Evolutionary conservation across 2,329 filamentous ascomycete species (phyloP).

Genomic region (Sarocladiaceae sp.): DNA sequence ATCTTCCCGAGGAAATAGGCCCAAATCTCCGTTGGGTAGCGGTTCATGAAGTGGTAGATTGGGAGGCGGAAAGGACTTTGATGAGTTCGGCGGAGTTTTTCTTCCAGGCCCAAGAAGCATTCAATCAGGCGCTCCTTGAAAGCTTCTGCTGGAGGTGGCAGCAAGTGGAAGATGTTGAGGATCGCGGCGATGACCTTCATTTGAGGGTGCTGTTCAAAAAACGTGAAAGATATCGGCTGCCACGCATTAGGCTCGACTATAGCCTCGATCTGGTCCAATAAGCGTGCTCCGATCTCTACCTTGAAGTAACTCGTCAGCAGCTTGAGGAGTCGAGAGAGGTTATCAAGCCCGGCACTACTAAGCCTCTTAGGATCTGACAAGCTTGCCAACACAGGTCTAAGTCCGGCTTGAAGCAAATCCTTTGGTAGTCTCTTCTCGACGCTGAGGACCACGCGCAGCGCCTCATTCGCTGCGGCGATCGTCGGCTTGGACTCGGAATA

Average conservation of each 20-base stretch:
- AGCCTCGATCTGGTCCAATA: conserved; percentile 90
- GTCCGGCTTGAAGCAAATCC: conserved; percentile 86
- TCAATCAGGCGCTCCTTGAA: conserved; percentile 90
- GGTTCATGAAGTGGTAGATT: conserved; percentile 86
- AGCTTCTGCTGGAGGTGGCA: conserved; percentile 80
- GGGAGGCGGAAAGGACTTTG: conserved; percentile 88
- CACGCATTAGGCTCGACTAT: conserved; percentile 76
- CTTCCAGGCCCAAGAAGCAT: conserved; percentile 82
- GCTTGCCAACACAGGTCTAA: conserved; percentile 93
- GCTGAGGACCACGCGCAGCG: conserved; percentile 78
- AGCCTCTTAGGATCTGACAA: conserved; percentile 89
- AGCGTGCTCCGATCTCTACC: conserved; percentile 86
- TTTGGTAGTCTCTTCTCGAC: conserved; percentile 91
- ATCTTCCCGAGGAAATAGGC: conserved; percentile 70
- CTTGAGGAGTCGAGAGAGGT: conserved; percentile 80
- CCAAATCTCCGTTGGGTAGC: conserved; percentile 87
- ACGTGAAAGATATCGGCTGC: conserved; percentile 87
- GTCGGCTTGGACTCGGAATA: conserved; percentile 91
- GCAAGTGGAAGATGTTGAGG: conserved; percentile 93
- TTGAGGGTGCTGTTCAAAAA: conserved; percentile 84
- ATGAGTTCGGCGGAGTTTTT: conserved; percentile 76
- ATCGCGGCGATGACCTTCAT: conserved; percentile 96
- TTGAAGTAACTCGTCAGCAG: conserved; percentile 98
- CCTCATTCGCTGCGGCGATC: conserved; percentile 87
- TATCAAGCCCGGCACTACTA: conserved; percentile 83